Conservation (phyloP, 257 asterid species). For the Verbena officinalis region DNA sequence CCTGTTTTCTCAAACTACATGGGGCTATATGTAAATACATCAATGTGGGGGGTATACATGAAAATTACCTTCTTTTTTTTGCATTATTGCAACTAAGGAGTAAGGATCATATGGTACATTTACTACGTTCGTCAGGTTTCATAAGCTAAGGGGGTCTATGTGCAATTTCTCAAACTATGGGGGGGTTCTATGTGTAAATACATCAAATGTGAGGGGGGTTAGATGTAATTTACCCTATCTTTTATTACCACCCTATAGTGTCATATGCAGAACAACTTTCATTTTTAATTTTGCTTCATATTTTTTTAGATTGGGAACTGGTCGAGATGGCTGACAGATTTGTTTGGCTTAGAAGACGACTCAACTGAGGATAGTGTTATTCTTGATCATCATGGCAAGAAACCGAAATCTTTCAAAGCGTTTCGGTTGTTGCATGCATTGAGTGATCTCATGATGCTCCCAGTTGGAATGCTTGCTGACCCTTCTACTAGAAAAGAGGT, state of each 20-base stretch:
- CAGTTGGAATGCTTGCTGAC: slow-evolving; percentile 79
- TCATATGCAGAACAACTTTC: background rate
- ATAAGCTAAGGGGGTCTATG: too few relatives aligned
- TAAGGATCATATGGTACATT: too few relatives aligned
- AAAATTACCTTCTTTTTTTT: too few relatives aligned
- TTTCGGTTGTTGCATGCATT: slow-evolving; percentile 76
- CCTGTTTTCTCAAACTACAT: too few relatives aligned
- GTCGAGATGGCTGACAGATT: slow-evolving; percentile 87
- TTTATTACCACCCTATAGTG: background rate
- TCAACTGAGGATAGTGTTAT: slow-evolving; percentile 32
- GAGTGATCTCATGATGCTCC: slow-evolving; percentile 95
- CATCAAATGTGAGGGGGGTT: too few relatives aligned
- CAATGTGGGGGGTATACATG: too few relatives aligned
- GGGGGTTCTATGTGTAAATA: too few relatives aligned
- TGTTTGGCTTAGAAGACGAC: slow-evolving; percentile 74
- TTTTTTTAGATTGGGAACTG: slow-evolving; percentile 78
- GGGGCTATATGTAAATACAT: too few relatives aligned
- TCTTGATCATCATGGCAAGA: slow-evolving; percentile 33
- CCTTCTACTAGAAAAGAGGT: slow-evolving; percentile 79
- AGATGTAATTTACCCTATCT: too few relatives aligned
- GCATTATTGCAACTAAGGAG: too few relatives aligned
- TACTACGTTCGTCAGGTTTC: too few relatives aligned
- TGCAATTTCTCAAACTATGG: too few relatives aligned
- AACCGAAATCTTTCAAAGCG: slow-evolving; percentile 57
- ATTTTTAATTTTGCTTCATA: slow-evolving; percentile 5